phyloP scores from a whole-genome alignment of 768 basidiomycete species.

The Tylopilus plumbeoviolaceoides region DNA sequence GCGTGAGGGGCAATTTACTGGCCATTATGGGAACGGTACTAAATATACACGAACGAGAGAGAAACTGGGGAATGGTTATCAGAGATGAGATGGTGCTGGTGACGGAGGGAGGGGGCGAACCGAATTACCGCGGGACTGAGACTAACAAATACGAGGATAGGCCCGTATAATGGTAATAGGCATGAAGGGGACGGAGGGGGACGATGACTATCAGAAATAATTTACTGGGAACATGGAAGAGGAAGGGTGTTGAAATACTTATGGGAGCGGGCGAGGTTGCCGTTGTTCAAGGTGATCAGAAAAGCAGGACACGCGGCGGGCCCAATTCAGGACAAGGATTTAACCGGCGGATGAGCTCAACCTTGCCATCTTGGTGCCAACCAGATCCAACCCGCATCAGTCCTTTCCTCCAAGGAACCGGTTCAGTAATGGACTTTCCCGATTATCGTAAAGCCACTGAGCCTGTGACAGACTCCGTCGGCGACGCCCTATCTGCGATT shows the following conservation, averaged over 20 bases:
- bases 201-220: constrained; percentile 26
- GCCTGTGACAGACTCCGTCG: constrained; percentile 16
- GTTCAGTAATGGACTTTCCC: constrained; percentile 18
- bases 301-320: constrained; percentile 25
- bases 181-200: constrained; percentile 18
- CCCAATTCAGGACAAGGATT: constrained; percentile 22
- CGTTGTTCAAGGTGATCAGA: constrained; percentile 25
- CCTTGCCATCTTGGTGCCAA: constrained; percentile 4
- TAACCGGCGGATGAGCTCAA: constrained; percentile 13
- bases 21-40: constrained; percentile 35
- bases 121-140: constrained; percentile 3
- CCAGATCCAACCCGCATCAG: constrained; percentile 12
- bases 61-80: constrained; percentile 16
- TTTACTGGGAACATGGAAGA: constrained; percentile 26
- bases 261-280: constrained; percentile 21
- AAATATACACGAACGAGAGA: constrained; percentile 32
- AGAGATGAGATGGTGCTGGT: background rate
- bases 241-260: constrained; percentile 28
- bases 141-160: constrained; percentile 7
- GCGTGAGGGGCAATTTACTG: constrained; percentile 27
- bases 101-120: constrained; percentile 6
- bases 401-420: constrained; percentile 11
- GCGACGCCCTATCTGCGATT: constrained; percentile 25
- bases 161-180: constrained; percentile 18
- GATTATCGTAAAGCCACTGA: background rate